These are phyloP conservation scores for Stromatinia cepivora DNA, from an alignment of 2,329 filamentous ascomycete genomes.

Conservation along the genomic window DNA sequence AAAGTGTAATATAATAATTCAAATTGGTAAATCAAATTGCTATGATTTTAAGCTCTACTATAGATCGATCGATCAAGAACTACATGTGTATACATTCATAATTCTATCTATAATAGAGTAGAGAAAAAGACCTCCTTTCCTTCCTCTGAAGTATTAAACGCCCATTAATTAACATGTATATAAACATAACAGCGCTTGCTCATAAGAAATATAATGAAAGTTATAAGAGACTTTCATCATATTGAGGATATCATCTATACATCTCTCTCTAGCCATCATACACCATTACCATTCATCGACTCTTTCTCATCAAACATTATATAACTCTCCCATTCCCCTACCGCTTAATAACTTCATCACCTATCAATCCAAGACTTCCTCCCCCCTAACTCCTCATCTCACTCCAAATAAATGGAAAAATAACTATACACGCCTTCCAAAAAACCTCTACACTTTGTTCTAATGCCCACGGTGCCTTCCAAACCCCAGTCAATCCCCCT, in stretches of 20 bases:
- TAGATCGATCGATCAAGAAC: too few species aligned
- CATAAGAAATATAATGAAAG: neutral
- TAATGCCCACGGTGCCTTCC: conserved; percentile 64
- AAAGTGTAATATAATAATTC: too few species aligned
- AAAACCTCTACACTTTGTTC: conserved; percentile 69
- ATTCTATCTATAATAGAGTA: too few species aligned
- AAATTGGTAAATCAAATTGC: too few species aligned
- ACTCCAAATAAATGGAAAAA: conserved; percentile 76
- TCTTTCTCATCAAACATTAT: conserved; percentile 15
- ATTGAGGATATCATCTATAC: neutral
- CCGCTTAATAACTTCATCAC: neutral
- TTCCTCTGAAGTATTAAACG: too few species aligned
- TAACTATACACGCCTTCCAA: conserved; percentile 78
- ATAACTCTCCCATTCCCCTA: neutral
- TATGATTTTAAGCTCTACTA: too few species aligned
- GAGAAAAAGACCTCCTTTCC: too few species aligned
- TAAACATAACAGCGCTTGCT: neutral
- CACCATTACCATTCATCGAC: neutral
- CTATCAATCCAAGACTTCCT: too few species aligned
- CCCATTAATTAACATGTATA: too few species aligned
- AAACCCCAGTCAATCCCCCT: conserved; percentile 50
- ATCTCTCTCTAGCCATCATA: neutral
- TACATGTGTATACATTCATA: too few species aligned
- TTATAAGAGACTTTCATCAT: neutral
- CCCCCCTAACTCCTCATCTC: conserved; percentile 52